Evolutionary conservation across 129 eudicot genomes (phyloP), one percentile per base, ranked within the genome.

Genomic region (Scalesia atractyloides): DNA sequence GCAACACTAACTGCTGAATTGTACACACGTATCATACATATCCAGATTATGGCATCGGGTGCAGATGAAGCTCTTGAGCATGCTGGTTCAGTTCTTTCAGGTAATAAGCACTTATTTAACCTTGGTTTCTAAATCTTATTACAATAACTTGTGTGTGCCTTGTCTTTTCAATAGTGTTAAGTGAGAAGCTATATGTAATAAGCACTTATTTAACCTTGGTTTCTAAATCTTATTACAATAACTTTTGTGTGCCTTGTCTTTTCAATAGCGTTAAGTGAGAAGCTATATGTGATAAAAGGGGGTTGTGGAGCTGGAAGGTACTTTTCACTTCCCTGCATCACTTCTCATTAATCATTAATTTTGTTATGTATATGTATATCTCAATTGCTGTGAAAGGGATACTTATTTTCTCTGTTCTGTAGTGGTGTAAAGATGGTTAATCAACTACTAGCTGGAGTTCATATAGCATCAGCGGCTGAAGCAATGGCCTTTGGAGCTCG

Each of bases 281-380:
- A 95, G 94, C 96, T 95, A 24, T 95, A 95, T 75, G 78, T 88
- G 66, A 83, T 95, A 65, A 84, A 80, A 75, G 99, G 99, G 26
- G 96, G 97, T 60, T 90, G 99, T 80, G 97, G 97, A 64, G 96
- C 99, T 75, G 99, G 97, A 83, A 95, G 99, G 99, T 95, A 86
- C 54, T 75, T 54, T 48, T 59, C 46, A 47, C 53, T 60, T 77
- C 44, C 30, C 16, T 37, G 43, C 52, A 51, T 73, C 36, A 24
- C 46, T 58, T 73, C 10, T 81, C 70, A 61, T 51, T 39, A 65
- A 36, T 30, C 34, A 30, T 30, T 30, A 30, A 2, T 30, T 30
- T 30, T 30, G 34, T 30, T 67, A 64, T 46, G 18, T 30, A 44
- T 36, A 57, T 57, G 47, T 30, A 54, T 43, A 49, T 34, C 24